Base-by-base conservation (phyloP, 2,329 filamentous ascomycete genomes). In the Colletotrichum orchidophilum region DNA sequence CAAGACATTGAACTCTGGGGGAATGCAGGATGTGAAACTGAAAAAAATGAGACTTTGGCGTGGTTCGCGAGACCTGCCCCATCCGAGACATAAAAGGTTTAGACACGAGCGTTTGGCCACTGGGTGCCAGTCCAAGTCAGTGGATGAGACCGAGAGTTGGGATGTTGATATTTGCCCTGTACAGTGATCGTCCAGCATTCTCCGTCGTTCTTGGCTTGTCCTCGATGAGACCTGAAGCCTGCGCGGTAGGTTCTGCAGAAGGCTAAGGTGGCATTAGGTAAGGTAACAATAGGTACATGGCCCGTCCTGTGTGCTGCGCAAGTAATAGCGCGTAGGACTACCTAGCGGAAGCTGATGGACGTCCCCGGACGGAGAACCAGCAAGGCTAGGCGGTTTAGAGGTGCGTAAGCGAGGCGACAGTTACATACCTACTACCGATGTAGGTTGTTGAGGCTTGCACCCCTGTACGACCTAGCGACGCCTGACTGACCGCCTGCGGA, bases 381-480 rank as follows among this genome's bases (percentile, higher is more conserved):
- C 69, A 64, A 69, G 58, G 64, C 69, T 71, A 69, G 64, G 64
- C 69, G 53, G 53, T 71, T 71, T 68, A 63, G 68, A 71, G 68
- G 58, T 49, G 69, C 58, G 33, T 69, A 71, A 71, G 69, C 69
- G 69, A 71, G 69, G 13, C 53, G 18, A 69, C 64, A 65, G 64
- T 68, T 63, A n/a, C n/a, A n/a, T n/a, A n/a, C n/a, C n/a, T n/a
- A n/a, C n/a, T n/a, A n/a, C n/a, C n/a, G n/a, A n/a, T n/a, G n/a
- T n/a, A 68, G 68, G 67, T 71, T 71, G 69, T 71, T 71, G 69
- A 71, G 69, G 69, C 68, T 71, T 67, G 57, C 68, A 67, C 57
- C 63, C 68, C 68, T 60, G 64, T 15, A 21, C 18, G 39, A 46
- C 39, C 18, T 46, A 18, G 15, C 52, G 42, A 54, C 33, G 61